Evolutionary conservation across 2,329 filamentous ascomycete genomes (phyloP), one percentile per base, ranked within the genome.

Genomic region (Gyromitra esculenta): DNA sequence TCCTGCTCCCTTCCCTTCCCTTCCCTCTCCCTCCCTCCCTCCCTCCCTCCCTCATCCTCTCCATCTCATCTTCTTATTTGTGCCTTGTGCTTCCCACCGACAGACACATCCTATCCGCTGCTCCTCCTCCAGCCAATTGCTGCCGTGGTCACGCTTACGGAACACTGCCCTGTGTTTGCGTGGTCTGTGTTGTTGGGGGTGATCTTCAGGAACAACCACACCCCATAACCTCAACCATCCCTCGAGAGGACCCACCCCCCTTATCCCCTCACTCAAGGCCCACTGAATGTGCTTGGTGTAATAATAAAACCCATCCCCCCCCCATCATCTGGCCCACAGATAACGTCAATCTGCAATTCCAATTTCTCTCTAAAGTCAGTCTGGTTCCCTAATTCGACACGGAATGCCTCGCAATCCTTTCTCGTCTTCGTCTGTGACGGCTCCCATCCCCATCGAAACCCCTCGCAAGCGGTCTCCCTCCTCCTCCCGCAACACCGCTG

Each of bases 401-500:
- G 77, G 73, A 67, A 79, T 79, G 77, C 76, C 77, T 78, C 78
- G 74, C 52, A 78, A 77, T 68, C 77, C 74, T 39, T 78, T 78
- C 66, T 79, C 77, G 60, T 72, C 73, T 66, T 54, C 77, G 71
- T 78, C 77, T 56, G 68, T 69, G 65, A 67, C 76, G 72, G 72
- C 76, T 65, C 69, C 76, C 45, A 78, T 78, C 63, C 74, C 78
- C 56, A 77, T 78, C 64, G 72, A 73, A 77, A 37, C 65, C 66
- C 60, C 78, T 64, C 76, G 78, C 31, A 77, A 73, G 67, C 78
- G 79, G 18, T 79, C 79, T 18, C 73, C 79, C 52, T 76, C 78
- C 18, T 70, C 78, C 43, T 79, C 79, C 25, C 74, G 76, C 25
- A 78, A 68, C 52, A 76, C 75, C 81, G 88, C 89, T 83, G 94